Conservation (phyloP, 768 basidiomycete genomes). For the Baorangia bicolor region DNA sequence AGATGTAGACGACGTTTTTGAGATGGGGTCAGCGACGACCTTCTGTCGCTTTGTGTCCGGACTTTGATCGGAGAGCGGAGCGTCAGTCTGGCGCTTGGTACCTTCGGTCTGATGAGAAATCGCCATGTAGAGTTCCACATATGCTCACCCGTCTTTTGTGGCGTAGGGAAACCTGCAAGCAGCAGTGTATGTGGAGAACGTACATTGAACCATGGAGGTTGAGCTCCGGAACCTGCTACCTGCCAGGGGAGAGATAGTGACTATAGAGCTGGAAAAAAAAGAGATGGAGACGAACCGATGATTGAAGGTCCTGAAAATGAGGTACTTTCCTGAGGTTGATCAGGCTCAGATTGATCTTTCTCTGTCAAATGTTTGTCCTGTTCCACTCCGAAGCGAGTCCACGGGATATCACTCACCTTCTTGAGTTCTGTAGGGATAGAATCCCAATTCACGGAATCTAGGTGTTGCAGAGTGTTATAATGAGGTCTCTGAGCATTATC, state of each 20-base stretch:
- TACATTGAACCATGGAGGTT: constrained; percentile 58
- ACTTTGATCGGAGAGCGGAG: constrained; percentile 30
- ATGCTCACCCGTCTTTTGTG: constrained; percentile 34
- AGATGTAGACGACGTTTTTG: constrained; percentile 19
- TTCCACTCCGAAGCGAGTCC: background rate
- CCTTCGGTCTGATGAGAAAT: constrained; percentile 22
- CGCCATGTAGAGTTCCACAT: background rate
- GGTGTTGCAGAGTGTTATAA: constrained; percentile 47
- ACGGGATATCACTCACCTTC: constrained; percentile 42
- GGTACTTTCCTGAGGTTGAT: constrained; percentile 48
- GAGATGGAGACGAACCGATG: constrained; percentile 38
- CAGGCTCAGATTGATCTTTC: constrained; percentile 56
- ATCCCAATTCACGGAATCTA: constrained; percentile 61
- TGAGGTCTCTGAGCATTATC: constrained; percentile 53
- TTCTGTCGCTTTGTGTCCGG: constrained; percentile 48
- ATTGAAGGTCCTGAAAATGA: constrained; percentile 51
- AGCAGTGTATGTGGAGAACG: constrained; percentile 44
- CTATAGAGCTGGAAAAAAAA: background rate
- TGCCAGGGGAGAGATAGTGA: constrained; percentile 16
- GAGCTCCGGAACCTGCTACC: constrained; percentile 36
- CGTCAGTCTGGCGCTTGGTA: constrained; percentile 47
- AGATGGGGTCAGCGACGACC: constrained; percentile 14
- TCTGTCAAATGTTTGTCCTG: constrained; percentile 34
- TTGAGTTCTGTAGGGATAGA: constrained; percentile 58
- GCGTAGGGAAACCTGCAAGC: constrained; percentile 47